Evolutionary conservation across 2,329 filamentous ascomycete species (phyloP).

Genomic region (Claviceps sp.): DNA sequence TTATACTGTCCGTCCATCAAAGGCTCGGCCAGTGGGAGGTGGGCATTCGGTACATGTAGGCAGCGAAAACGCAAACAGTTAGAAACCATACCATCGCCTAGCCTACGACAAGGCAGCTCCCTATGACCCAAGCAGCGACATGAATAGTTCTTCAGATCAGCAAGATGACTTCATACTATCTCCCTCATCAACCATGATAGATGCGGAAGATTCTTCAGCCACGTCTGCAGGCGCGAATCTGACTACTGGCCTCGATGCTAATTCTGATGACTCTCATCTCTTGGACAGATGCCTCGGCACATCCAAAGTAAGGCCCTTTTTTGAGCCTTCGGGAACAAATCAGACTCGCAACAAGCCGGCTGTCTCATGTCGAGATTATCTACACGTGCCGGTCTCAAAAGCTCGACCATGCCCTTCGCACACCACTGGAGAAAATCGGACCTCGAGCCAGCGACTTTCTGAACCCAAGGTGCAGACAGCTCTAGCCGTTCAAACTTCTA

Average conservation of each 20-base stretch:
- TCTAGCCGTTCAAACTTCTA: neutral
- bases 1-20: slow-evolving; percentile 13
- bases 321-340: neutral
- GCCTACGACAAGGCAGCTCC: slow-evolving; percentile 10
- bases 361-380: neutral
- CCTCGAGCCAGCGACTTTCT: neutral
- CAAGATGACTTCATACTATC: slow-evolving; percentile 1
- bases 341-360: neutral
- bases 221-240: neutral
- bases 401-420: slow-evolving; percentile 10
- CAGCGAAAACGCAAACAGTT: neutral
- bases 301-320: neutral
- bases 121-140: slow-evolving; percentile 6
- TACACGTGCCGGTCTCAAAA: slow-evolving; percentile 10
- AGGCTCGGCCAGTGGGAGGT: slow-evolving; percentile 14
- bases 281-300: neutral
- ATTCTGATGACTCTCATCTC: neutral
- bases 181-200: slow-evolving; percentile 5
- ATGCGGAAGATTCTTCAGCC: neutral
- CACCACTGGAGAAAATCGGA: neutral
- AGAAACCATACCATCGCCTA: slow-evolving; percentile 2
- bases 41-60: slow-evolving; percentile 7
- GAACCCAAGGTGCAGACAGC: neutral
- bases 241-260: neutral
- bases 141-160: neutral